Base-by-base conservation (phyloP, 768 basidiomycete genomes). In the Boletellus sp. region DNA sequence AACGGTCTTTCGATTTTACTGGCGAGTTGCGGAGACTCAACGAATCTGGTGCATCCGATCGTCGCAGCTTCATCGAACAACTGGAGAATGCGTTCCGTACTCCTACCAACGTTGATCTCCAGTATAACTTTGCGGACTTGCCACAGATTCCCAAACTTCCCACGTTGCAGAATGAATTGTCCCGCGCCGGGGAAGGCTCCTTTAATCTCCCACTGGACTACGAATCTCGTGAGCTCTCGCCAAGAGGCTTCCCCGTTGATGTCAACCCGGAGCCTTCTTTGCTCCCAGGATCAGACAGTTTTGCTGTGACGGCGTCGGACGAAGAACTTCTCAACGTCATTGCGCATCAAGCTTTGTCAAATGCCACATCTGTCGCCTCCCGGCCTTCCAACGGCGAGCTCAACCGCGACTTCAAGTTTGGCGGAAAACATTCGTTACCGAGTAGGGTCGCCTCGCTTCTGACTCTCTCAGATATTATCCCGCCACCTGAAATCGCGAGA, bases 1-100 rank as follows among this genome's bases (percentile, higher is more conserved):
- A 84, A 70, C 85, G 78, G 58, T 86, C 83, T 1, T 92, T 91
- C 52, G 89, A 92, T 59, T 92, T 91, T 60, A 92, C 90, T 0
- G 86, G 84, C 34, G 90, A 90, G 64, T 66, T 91, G 45, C 70
- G 77, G 65, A 81, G 72, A 58, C 73, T 91, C 42, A 83, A 85
- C 46, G 83, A 87, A 56, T 83, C 81, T 6, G 84, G 85, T 31
- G 86, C 60, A 1, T 83, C 81, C 1, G 82, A 88, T 59, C 71
- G 87, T 10, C 72, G 66, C 12, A 90, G 88, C 66, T 92, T 92
- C 60, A 84, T 91, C 4, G 87, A 90, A 64, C 83, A 92, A 66
- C 70, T 90, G 20, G 89, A 90, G 70, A 83, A 74, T 45, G 87
- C 88, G 1, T 91, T 91, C 73, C 75, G 79, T 53, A 87, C 87